Percentiles rank a stretch among this genome's conserved stretches.
Conservation (phyloP, 1,139 yeast genomes). For the Eremothecium coryli region DNA sequence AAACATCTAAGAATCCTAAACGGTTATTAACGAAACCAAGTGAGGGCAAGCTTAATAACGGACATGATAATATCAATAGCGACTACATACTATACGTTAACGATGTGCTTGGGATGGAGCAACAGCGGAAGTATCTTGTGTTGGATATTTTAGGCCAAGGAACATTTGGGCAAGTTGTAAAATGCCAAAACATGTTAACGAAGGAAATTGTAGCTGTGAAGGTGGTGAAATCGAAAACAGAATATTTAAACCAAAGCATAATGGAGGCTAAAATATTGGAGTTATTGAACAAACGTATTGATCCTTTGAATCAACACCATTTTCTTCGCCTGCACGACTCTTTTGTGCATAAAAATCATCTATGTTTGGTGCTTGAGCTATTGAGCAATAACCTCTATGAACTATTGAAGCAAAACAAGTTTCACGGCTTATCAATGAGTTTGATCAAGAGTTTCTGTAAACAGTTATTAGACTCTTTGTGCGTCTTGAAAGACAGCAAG, state of each 20-base stretch:
- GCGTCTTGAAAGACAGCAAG: constrained; percentile 71
- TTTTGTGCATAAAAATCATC: constrained; percentile 84
- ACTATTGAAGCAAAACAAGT: constrained; percentile 83
- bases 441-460: constrained; percentile 68
- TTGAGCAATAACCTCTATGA: constrained; percentile 85
- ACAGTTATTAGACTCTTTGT: constrained; percentile 73
- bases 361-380: constrained; percentile 86
- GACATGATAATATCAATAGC: constrained; percentile 78
- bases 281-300: constrained; percentile 62
- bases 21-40: constrained; percentile 88
- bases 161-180: constrained; percentile 96
- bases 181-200: constrained; percentile 84
- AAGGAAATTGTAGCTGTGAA: constrained; percentile 91
- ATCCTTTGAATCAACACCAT: constrained; percentile 59
- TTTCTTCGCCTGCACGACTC: constrained; percentile 76
- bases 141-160: constrained; percentile 91
- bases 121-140: constrained; percentile 78
- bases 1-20: constrained; percentile 78
- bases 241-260: constrained; percentile 82
- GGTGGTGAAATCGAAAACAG: constrained; percentile 87
- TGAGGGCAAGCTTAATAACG: constrained; percentile 74
- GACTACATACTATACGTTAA: constrained; percentile 91
- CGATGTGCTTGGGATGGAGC: constrained; percentile 84
- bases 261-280: constrained; percentile 86
- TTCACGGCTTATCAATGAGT: constrained; percentile 78